Percentiles rank a stretch among this genome's conserved stretches.
Conservation (phyloP, 768 basidiomycete genomes). For the Macrolepiota dolichaula region DNA sequence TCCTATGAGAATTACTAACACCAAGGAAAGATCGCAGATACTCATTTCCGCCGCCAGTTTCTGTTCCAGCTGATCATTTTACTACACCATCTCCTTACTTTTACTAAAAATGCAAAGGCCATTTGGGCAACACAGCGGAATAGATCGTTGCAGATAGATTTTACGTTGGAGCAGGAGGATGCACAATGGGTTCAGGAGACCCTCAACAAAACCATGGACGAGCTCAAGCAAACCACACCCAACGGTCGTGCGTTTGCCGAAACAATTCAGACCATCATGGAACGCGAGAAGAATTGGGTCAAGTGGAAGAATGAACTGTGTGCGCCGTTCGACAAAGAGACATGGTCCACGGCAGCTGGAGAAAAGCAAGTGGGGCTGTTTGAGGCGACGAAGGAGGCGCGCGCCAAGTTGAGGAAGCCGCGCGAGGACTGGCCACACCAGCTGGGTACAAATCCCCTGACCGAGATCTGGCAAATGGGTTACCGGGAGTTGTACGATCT, state of each 20-base stretch:
- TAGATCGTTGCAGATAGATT: slow-evolving; percentile 80
- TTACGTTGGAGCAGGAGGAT: slow-evolving; percentile 65
- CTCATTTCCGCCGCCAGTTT: slow-evolving; percentile 90
- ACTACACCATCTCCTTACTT: slow-evolving; percentile 70
- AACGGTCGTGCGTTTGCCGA: slow-evolving; percentile 76
- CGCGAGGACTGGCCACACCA: slow-evolving; percentile 61
- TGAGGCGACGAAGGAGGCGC: slow-evolving; percentile 51
- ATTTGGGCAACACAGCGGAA: slow-evolving; percentile 63
- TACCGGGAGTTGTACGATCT: slow-evolving; percentile 63
- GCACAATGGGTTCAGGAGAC: slow-evolving; percentile 78
- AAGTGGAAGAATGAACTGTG: slow-evolving; percentile 87
- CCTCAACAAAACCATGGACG: slow-evolving; percentile 51
- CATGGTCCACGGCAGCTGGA: slow-evolving; percentile 50
- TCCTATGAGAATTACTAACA: slow-evolving; percentile 9
- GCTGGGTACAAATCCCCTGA: slow-evolving; percentile 67
- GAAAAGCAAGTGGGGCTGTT: slow-evolving; percentile 53
- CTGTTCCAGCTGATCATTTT: slow-evolving; percentile 81
- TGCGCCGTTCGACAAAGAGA: slow-evolving; percentile 71
- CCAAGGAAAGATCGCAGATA: slow-evolving; percentile 71
- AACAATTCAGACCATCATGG: slow-evolving; percentile 65
- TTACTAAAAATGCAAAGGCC: slow-evolving; percentile 65
- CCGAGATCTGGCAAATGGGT: slow-evolving; percentile 84
- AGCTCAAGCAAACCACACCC: slow-evolving; percentile 72
- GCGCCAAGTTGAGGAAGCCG: slow-evolving; percentile 54
- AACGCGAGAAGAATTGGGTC: slow-evolving; percentile 88